These are phyloP conservation scores for Ogataea nakhonphanomensis DNA, from an alignment of 805 yeast genomes.

Conservation along the genomic window DNA sequence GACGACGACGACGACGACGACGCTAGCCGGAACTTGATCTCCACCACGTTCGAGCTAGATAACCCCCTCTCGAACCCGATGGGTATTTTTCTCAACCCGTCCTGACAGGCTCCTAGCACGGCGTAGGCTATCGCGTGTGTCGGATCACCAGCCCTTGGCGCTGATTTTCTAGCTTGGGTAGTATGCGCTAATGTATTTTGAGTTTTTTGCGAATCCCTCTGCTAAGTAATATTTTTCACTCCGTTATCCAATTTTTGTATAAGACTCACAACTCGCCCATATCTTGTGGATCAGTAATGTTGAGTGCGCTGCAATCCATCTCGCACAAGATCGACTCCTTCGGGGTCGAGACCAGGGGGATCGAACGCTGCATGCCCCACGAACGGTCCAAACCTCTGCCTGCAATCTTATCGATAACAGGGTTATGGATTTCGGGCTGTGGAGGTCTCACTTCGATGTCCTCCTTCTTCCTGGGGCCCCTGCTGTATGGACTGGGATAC, in stretches of 20 bases:
- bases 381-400: constrained; percentile 35
- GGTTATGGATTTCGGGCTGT: constrained; percentile 82
- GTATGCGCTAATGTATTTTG: background rate
- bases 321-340: constrained; percentile 44
- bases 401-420: constrained; percentile 45
- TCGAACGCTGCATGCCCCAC: constrained; percentile 67
- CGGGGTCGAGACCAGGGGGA: constrained; percentile 75
- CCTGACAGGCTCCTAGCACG: background rate
- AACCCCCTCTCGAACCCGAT: constrained; percentile 15
- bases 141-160: too few species aligned
- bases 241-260: background rate
- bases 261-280: too few species aligned
- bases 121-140: background rate
- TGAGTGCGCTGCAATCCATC: constrained; percentile 15
- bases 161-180: too few species aligned
- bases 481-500: constrained; percentile 66
- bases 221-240: constrained; percentile 3
- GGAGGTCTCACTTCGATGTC: constrained; percentile 92
- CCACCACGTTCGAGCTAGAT: too few species aligned
- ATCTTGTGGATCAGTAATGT: constrained; percentile 1
- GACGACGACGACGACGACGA: constrained; percentile 9
- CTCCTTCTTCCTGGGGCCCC: constrained; percentile 71
- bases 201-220: constrained; percentile 3
- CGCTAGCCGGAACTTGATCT: background rate
- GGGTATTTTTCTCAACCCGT: constrained; percentile 19